phyloP scores from a whole-genome alignment of 768 basidiomycete genomes.

The Tubosaeta sp. region DNA sequence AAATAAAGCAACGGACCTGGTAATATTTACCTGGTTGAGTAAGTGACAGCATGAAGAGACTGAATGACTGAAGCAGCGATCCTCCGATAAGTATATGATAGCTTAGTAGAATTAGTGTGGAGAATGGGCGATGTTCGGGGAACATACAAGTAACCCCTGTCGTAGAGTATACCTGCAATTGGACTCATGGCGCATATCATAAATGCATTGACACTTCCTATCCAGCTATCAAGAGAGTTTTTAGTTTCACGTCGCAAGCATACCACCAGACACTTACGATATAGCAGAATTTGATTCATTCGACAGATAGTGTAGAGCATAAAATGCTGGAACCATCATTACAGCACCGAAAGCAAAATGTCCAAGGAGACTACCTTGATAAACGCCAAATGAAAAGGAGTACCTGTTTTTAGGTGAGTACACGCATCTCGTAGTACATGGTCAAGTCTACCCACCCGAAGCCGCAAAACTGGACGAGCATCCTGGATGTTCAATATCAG shows the following conservation, averaged over 20 bases:
- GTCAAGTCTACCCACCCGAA: constrained; percentile 29
- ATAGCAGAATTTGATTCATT: constrained; percentile 33
- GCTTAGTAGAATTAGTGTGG: constrained; percentile 21
- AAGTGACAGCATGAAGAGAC: constrained; percentile 44
- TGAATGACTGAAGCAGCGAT: constrained; percentile 38
- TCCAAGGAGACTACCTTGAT: constrained; percentile 28
- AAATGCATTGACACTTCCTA: constrained; percentile 46
- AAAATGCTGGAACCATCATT: constrained; percentile 31
- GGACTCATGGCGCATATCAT: constrained; percentile 35
- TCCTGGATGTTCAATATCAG: constrained; percentile 14
- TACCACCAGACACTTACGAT: constrained; percentile 26
- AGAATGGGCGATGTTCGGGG: background rate
- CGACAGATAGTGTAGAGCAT: constrained; percentile 33
- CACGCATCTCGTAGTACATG: background rate
- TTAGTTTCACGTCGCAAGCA: background rate
- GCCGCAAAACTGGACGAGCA: constrained; percentile 30
- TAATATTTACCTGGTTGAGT: constrained; percentile 39
- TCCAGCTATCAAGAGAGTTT: constrained; percentile 28
- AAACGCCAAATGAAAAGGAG: constrained; percentile 36
- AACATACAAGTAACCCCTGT: constrained; percentile 47
- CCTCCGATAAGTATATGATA: constrained; percentile 44
- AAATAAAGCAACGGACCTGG: constrained; percentile 30
- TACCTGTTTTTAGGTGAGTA: constrained; percentile 24
- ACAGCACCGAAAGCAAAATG: background rate
- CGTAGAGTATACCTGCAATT: constrained; percentile 43